phyloP scores from a whole-genome alignment of 164 flowering plant genomes.

The Annona squamosa region DNA sequence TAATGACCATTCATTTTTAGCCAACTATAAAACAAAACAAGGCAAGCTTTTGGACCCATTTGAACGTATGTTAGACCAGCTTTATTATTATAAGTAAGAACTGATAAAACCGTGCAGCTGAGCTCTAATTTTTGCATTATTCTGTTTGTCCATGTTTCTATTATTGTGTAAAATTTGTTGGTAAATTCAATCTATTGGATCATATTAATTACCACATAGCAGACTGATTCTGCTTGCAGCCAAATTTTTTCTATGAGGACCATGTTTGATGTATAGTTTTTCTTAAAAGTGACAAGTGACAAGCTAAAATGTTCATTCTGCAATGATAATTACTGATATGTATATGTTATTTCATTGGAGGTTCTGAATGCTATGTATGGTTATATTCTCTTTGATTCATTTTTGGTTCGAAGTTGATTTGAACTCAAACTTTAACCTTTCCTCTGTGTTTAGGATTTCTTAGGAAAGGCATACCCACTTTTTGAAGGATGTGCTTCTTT shows the following conservation, averaged over 20 bases:
- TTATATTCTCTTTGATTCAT: neutral
- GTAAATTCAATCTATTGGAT: neutral
- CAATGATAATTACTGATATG: neutral
- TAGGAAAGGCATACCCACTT: constrained; percentile 75
- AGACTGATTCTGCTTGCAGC: neutral
- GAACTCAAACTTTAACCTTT: neutral
- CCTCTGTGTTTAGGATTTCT: constrained; percentile 24
- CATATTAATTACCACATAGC: neutral
- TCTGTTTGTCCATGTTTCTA: too few species aligned
- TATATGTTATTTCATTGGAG: neutral
- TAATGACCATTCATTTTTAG: too few species aligned
- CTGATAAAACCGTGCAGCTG: too few species aligned
- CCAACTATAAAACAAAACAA: too few species aligned
- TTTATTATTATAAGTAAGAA: too few species aligned
- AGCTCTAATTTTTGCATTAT: too few species aligned
- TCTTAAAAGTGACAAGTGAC: neutral
- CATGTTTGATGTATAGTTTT: neutral
- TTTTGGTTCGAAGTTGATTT: neutral
- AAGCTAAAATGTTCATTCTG: neutral
- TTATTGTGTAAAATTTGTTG: neutral
- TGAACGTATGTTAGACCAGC: too few species aligned
- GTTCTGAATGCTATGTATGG: neutral
- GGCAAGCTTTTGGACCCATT: too few species aligned
- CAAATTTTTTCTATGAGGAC: neutral
- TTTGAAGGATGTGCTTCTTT: constrained; percentile 73